Evolutionary conservation across 495 filamentous ascomycete species (phyloP).

Genomic region (Gamarada debralockiae): DNA sequence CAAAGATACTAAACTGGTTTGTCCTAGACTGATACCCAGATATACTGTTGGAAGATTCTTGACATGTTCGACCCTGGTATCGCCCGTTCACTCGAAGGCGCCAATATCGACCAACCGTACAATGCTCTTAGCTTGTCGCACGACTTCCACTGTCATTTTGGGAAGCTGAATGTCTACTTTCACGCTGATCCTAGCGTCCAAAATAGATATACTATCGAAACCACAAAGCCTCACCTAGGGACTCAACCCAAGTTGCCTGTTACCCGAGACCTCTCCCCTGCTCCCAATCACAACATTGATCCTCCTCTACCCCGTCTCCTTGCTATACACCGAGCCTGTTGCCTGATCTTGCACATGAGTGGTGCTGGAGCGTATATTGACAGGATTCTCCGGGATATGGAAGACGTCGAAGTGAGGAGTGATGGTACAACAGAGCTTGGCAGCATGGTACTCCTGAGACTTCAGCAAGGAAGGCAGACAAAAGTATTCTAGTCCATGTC

Average conservation of each 20-base stretch:
- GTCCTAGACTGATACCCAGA: neutral
- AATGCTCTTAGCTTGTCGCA: neutral
- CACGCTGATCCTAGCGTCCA: neutral
- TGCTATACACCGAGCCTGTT: neutral
- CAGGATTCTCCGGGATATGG: neutral
- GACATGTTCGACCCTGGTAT: neutral
- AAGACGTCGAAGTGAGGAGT: neutral
- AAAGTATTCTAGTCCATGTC: neutral
- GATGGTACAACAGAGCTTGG: neutral
- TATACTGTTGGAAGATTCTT: neutral
- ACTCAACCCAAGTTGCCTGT: neutral
- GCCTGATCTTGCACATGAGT: neutral
- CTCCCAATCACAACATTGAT: neutral
- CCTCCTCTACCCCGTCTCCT: neutral
- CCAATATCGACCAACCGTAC: neutral
- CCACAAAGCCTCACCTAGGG: neutral
- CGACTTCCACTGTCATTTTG: neutral
- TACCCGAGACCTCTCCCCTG: neutral
- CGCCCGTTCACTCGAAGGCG: neutral
- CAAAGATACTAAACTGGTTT: neutral
- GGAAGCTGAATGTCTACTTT: neutral
- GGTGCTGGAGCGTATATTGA: neutral
- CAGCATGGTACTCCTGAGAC: neutral
- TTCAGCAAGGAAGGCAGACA: neutral
- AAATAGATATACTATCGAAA: neutral